phyloP scores from a whole-genome alignment of 805 yeast genomes.

The Ascoidea tarda region DNA sequence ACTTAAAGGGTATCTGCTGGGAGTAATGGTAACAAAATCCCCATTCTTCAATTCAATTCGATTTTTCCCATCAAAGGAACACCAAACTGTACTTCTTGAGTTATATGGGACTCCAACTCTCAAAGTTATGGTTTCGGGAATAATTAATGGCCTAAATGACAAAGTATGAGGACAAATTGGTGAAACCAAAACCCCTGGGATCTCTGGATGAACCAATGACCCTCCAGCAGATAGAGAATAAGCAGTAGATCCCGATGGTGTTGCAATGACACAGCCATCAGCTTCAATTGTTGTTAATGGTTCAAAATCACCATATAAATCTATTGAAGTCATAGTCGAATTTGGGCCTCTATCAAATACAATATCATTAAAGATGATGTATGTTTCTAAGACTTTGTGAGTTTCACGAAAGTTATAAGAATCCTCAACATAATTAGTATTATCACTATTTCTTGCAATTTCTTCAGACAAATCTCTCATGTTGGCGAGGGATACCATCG shows the following conservation, averaged over 20 bases:
- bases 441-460: conserved; percentile 7
- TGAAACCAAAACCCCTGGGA: conserved; percentile 39
- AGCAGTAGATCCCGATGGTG: conserved; percentile 58
- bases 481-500: background rate
- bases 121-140: conserved; percentile 25
- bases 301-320: conserved; percentile 32
- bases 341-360: conserved; percentile 39
- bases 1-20: conserved; percentile 20
- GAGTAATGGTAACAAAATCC: conserved; percentile 20
- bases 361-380: conserved; percentile 34
- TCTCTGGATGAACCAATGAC: conserved; percentile 37
- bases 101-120: conserved; percentile 21
- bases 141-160: conserved; percentile 36
- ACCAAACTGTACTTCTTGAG: conserved; percentile 21
- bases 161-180: conserved; percentile 42
- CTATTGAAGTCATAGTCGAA: conserved; percentile 35
- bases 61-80: conserved; percentile 22
- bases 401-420: conserved; percentile 9
- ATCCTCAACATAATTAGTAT: conserved; percentile 1
- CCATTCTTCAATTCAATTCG: conserved; percentile 18
- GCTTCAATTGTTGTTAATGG: conserved; percentile 48
- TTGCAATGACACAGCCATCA: conserved; percentile 49
- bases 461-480: conserved; percentile 14
- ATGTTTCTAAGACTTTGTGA: conserved; percentile 18
- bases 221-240: conserved; percentile 42